Base-by-base conservation (phyloP, 345 rosid genomes). In the Barbarea vulgaris region DNA sequence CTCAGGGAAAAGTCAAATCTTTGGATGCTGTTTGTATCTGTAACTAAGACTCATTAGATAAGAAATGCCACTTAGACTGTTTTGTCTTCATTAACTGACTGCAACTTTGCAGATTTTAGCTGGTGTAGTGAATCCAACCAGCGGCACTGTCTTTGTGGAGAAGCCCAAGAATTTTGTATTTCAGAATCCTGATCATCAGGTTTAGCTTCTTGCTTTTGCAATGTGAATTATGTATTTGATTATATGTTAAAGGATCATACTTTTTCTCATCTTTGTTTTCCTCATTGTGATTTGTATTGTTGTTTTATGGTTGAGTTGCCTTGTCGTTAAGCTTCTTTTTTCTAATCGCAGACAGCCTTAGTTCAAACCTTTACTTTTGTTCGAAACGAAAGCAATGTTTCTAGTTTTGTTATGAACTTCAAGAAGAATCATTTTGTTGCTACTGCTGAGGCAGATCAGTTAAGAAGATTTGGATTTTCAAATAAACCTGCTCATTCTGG, bases 121-220 rank as follows among this genome's bases (percentile, higher is more conserved):
- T 7, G 98, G 96, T 85, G 86, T 91, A 56, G 64, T 86, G 80
- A 84, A 81, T 56, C 98, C 98, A 36, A 85, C 90, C 2, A 78
- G 74, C 7, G 98, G 98, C 54, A 64, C 47, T 31, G 71, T 84
- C 50, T 76, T 67, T 69, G 91, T 90, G 62, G 86, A 75, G 76
- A 83, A 80, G 77, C 97, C 98, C 0, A 85, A 80, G 85, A 90
- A 91, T 77, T 91, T 87, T 79, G 97, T 91, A 13, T 87, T 91
- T 86, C 96, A 88, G 79, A 89, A 94, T 81, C 97, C 95, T 0
- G 97, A 94, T 74, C 95, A 94, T 80, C 98, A 94, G 97, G 97
- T 91, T 77, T 44, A 21, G 9, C 54, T 74, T 70, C 34, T 44
- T 63, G 28, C 36, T 77, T 19, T 77, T 19, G 11, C 57, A 44